A percentile compares a stretch with the other conserved stretches of the same genome.
phyloP scores from a whole-genome alignment of 352 stramenopile genomes.

The Pythium vanterpoolii region DNA sequence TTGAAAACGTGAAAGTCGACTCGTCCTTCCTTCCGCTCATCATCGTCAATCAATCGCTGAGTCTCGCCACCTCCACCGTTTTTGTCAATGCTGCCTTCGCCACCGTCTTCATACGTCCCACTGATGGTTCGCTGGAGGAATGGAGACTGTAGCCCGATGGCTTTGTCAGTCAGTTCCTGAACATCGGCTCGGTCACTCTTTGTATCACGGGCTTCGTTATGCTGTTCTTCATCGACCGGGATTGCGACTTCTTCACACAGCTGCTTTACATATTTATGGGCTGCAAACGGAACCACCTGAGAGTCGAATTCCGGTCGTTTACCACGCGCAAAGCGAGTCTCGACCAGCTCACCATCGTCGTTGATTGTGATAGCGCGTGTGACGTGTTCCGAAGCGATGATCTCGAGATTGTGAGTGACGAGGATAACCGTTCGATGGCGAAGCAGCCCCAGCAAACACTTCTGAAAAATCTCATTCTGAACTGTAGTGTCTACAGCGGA shows the following conservation, averaged over 20 bases:
- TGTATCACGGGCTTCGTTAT: neutral
- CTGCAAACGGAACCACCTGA: neutral
- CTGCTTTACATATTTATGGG: neutral
- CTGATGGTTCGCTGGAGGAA: neutral
- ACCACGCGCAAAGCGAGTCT: neutral
- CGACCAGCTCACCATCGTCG: neutral
- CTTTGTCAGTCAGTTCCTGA: neutral
- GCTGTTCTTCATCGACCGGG: neutral
- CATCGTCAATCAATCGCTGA: neutral
- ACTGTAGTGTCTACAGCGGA: constrained; percentile 51
- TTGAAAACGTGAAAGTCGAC: no score
- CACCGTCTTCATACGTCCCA: neutral
- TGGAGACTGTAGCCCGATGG: neutral
- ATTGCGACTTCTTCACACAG: neutral
- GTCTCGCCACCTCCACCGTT: neutral
- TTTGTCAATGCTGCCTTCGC: neutral
- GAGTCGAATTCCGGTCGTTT: neutral
- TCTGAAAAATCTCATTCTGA: constrained; percentile 81
- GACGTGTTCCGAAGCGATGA: constrained; percentile 58
- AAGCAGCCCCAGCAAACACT: constrained; percentile 66
- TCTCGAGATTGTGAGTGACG: constrained; percentile 64
- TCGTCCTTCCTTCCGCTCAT: no score
- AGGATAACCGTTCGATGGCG: constrained; percentile 63
- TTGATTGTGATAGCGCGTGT: neutral
- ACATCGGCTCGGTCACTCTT: neutral